These are phyloP conservation scores for Lipomyces mesembrius DNA, from an alignment of 805 yeast species.

Conservation along the genomic window DNA sequence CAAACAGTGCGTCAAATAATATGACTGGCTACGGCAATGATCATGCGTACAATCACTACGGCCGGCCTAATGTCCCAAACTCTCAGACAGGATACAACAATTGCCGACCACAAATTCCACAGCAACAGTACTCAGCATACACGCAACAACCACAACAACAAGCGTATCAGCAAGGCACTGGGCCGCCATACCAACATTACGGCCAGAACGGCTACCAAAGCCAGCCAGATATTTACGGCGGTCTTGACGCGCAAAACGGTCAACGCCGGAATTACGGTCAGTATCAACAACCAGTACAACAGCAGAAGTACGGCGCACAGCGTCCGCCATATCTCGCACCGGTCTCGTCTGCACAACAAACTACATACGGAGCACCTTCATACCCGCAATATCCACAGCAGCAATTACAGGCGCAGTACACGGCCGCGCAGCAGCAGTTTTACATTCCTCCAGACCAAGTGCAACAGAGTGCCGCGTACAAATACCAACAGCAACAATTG, in stretches of 20 bases:
- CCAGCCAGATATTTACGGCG: not conserved
- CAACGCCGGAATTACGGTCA: conserved; percentile 3
- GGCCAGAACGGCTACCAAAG: not conserved
- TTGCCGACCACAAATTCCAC: not conserved
- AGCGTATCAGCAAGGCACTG: conserved; percentile 34
- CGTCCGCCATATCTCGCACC: not conserved
- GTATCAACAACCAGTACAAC: not conserved
- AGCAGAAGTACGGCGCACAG: not conserved
- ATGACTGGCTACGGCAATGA: conserved; percentile 8
- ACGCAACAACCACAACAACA: conserved; percentile 23
- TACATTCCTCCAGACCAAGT: conserved; percentile 2
- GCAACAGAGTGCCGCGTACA: conserved; percentile 1
- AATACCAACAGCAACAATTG: not conserved
- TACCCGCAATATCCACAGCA: conserved; percentile 2
- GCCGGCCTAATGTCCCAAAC: not conserved
- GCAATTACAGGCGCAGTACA: not conserved
- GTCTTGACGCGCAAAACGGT: not conserved
- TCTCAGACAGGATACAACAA: not conserved
- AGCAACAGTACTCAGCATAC: conserved; percentile 15
- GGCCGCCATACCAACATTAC: not conserved
- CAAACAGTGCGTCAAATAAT: conserved; percentile 15
- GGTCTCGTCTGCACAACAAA: not conserved
- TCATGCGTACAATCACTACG: not conserved
- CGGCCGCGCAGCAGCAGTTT: not conserved
- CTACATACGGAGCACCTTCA: not conserved